Conservation (phyloP, 352 stramenopile species). For the Phytophthora sansomeana region DNA sequence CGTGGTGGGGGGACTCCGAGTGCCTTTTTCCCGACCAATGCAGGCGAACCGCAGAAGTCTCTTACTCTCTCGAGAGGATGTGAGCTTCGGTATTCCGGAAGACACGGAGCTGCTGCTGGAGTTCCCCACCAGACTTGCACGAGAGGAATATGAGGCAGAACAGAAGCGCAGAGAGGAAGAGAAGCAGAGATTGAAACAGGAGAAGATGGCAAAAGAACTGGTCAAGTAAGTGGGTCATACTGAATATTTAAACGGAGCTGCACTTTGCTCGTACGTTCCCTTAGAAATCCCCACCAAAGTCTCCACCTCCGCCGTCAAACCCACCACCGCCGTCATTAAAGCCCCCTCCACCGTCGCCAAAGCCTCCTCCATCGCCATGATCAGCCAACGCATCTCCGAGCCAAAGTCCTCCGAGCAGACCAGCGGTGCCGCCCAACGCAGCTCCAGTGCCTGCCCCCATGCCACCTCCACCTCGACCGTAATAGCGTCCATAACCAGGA, state of each 20-base stretch:
- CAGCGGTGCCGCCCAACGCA: slow-evolving; percentile 53
- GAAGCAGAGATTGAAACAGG: slow-evolving; percentile 27
- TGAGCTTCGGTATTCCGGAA: slow-evolving; percentile 31
- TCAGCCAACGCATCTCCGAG: slow-evolving; percentile 52
- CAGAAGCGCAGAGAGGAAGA: slow-evolving; percentile 17
- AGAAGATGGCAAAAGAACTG: slow-evolving; percentile 32
- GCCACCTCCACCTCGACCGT: slow-evolving; percentile 32
- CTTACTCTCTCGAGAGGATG: slow-evolving; percentile 23
- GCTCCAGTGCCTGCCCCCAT: slow-evolving; percentile 61
- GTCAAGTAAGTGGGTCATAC: slow-evolving; percentile 17
- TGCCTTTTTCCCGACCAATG: slow-evolving; percentile 44
- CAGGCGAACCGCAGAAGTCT: slow-evolving; percentile 33
- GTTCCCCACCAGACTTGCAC: slow-evolving; percentile 32
- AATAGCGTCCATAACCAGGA: slow-evolving; percentile 30
- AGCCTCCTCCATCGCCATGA: slow-evolving; percentile 22
- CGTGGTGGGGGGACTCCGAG: slow-evolving; percentile 32
- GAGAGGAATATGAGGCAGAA: slow-evolving; percentile 11
- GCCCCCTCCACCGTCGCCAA: slow-evolving; percentile 21
- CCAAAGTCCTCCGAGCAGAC: slow-evolving; percentile 52
- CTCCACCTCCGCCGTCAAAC: slow-evolving; percentile 41
- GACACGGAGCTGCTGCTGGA: slow-evolving; percentile 20
- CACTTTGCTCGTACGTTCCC: slow-evolving; percentile 17
- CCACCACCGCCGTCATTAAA: slow-evolving; percentile 35
- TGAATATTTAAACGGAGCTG: slow-evolving; percentile 21
- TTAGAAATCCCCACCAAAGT: slow-evolving; percentile 63